A percentile compares a stretch with the other conserved stretches of the same genome.
Conservation (phyloP, 306 rosid genomes). For the Alnus glutinosa region DNA sequence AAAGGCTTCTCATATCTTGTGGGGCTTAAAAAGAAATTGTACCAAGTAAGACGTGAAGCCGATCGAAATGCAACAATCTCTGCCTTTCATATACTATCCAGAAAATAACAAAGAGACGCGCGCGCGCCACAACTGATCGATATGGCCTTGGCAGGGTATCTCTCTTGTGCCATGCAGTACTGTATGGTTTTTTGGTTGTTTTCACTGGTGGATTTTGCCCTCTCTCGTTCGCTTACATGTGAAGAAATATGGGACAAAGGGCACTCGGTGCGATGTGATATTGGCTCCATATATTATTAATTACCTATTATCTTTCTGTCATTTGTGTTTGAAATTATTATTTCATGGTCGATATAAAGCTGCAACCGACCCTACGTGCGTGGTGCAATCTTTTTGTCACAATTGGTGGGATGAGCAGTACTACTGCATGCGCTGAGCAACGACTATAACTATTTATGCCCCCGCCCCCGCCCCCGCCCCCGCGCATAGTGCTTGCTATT, state of each 20-base stretch:
- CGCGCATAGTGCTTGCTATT: too few relatives aligned
- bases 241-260: conserved; percentile 39
- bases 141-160: conserved; percentile 21
- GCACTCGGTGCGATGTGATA: conserved; percentile 24
- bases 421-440: too few relatives aligned
- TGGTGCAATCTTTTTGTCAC: not conserved
- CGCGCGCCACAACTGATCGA: conserved; percentile 19
- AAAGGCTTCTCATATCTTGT: conserved; percentile 6
- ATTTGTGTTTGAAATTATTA: conserved; percentile 20
- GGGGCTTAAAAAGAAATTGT: conserved; percentile 10
- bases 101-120: conserved; percentile 21
- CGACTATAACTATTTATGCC: too few relatives aligned
- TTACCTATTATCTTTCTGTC: not conserved
- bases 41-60: not conserved
- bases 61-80: conserved; percentile 2
- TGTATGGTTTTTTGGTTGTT: conserved; percentile 13
- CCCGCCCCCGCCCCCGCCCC: too few relatives aligned
- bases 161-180: not conserved
- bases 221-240: conserved; percentile 26
- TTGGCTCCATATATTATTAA: conserved; percentile 26
- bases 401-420: too few relatives aligned
- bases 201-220: conserved; percentile 6
- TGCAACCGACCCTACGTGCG: conserved; percentile 26
- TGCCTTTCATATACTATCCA: conserved; percentile 32
- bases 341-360: conserved; percentile 17